Evolutionary conservation across 225 moss, liverwort and hornwort species (phyloP), one percentile per base, ranked within the genome.

Genomic region (Lunularia cruciata): DNA sequence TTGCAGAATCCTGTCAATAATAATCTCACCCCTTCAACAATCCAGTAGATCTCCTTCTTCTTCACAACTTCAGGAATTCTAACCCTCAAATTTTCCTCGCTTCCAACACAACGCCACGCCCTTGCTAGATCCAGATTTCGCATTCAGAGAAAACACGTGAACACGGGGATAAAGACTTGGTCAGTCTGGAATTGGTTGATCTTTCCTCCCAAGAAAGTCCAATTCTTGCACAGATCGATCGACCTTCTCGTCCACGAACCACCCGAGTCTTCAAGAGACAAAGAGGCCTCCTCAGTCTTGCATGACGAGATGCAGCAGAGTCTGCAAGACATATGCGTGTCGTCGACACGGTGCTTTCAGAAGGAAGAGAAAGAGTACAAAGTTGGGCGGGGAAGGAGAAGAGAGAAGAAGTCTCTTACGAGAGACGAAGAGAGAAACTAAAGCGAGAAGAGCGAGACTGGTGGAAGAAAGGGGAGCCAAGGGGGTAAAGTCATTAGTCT

Each of bases 91-190:
- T 61, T 61, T 8, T 39, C 35, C 61, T 23, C 61, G 22, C 23
- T 40, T 35, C 47, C 49, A 36, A 20, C 35, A 14, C 11, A 67
- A 51, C 30, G 9, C 67, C 34, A 20, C 34, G 49, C 67, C 43
- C 33, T 28, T 34, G 28, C 61, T 12, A 40, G 65, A 47, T 65
- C 65, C 65, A 65, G 65, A 65, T 65, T 63, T 63, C 10, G 63
- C 43, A 63, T 63, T 63, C 42, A 45, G 63, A 46, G 63, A 43
- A 37, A 63, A 10, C 23, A 60, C 37, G 34, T 59, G 59, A 16
- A 35, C 40, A 10, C 28, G 63, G 42, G 27, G 26, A 43, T 8
- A 47, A 47, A 6, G n/a, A 32, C 32, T 47, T 5, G n/a, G 8
- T 38, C 39, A 43, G 5, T 22, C 51, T 36, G 19, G 12, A 16